Evolutionary conservation across 2,329 filamentous ascomycete species (phyloP).

Genomic region (Trichoderma lentiforme): DNA sequence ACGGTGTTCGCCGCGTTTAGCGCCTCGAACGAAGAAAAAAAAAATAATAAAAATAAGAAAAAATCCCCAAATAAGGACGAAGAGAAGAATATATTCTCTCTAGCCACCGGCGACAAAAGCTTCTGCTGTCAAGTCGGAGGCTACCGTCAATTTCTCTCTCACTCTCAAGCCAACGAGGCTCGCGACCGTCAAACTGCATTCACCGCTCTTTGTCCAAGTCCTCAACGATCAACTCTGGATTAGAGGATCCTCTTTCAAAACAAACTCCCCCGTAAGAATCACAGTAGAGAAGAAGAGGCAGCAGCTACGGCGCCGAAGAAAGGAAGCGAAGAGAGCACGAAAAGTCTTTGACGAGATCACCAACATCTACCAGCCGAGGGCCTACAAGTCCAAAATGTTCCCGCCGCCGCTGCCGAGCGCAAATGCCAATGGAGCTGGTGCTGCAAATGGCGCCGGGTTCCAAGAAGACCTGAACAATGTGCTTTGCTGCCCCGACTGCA

Average conservation of each 20-base stretch:
- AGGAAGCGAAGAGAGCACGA: constrained; percentile 35
- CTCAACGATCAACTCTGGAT: constrained; percentile 43
- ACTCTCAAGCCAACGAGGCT: neutral
- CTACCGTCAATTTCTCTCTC: neutral
- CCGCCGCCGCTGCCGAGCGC: constrained; percentile 28
- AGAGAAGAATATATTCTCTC: neutral
- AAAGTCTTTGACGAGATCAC: constrained; percentile 40
- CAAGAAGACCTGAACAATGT: constrained; percentile 83
- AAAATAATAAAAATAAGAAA: neutral
- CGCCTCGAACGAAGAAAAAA: constrained; percentile 1
- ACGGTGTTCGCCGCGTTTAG: constrained; percentile 8
- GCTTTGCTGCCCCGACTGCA: constrained; percentile 86
- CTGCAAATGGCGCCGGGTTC: constrained; percentile 45
- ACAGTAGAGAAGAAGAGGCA: constrained; percentile 33
- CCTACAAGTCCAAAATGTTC: constrained; percentile 47
- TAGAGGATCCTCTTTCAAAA: constrained; percentile 25
- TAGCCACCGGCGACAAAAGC: neutral
- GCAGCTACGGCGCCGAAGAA: constrained; percentile 33
- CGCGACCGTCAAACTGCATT: constrained; percentile 63
- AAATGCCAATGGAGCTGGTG: constrained; percentile 9
- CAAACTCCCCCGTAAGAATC: constrained; percentile 21
- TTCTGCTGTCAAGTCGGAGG: neutral
- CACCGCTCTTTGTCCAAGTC: constrained; percentile 63
- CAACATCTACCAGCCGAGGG: constrained; percentile 43
- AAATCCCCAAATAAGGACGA: neutral